Base-by-base conservation (phyloP, 305 asterid genomes). In the Lippia alba region DNA sequence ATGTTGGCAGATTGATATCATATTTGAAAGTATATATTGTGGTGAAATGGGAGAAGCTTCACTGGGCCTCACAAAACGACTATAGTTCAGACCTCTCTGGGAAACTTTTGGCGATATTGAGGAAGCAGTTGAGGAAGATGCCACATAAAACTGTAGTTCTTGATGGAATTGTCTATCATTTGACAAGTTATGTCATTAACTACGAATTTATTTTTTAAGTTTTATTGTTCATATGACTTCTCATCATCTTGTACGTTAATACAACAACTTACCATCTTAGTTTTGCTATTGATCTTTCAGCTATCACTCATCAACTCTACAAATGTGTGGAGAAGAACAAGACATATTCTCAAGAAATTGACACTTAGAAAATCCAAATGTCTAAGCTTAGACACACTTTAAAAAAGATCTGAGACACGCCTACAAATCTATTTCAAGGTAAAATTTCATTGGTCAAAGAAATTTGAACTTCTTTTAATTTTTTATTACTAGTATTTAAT, bases 91-190 rank as follows among this genome's bases (percentile, higher is more conserved):
- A 89, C 99, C 4, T 92, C 97, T 48, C 97, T n/a, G 87, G 65
- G 97, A 94, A 79, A 94, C 97, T 17, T 89, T 94, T 58, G 94
- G 80, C 30, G 99, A 94, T 85, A n/a, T 94, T 71, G 95, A 91
- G 82, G 99, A 94, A 76, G 99, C 97, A 62, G 99, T 94, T 65
- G 99, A 94, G 67, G 91, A 94, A 76, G 99, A 94, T 74, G 88
- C 95, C 69, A 91, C 99, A 12, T n/a, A 94, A 91, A 81, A 94
- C 97, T 63, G 87, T 97, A 61, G 96, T 94, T n/a, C n/a, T n/a
- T 45, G 99, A 94, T 85, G 99, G 99, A 81, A 94, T 97, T 19
- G 99, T 94, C 72, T 97, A 94, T 79, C 97, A 97, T n/a, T 76
- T 94, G 71, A 91, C 99, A 56, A 91, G 97, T 88, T 91, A 91